Evolutionary conservation across 228 moss, liverwort and hornwort genomes (phyloP).

Genomic region (Sphagnum fallax): DNA sequence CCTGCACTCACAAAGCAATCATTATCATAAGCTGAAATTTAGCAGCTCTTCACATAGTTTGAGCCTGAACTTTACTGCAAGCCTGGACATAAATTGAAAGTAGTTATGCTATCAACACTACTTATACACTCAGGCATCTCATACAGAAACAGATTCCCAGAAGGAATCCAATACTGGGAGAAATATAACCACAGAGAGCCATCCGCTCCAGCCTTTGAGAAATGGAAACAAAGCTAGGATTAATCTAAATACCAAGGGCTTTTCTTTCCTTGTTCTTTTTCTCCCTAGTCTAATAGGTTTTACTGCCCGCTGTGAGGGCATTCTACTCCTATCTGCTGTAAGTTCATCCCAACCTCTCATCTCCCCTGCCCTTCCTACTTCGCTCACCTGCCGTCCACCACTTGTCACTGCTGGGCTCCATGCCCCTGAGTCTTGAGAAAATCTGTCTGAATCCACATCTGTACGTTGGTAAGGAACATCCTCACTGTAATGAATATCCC

Average conservation of each 20-base stretch:
- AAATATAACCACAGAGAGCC: slow-evolving; percentile 46
- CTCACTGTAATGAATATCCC: background rate
- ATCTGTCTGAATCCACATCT: slow-evolving; percentile 7
- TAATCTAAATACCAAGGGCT: slow-evolving; percentile 56
- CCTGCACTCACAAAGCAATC: too few species aligned
- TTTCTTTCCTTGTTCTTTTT: slow-evolving; percentile 53
- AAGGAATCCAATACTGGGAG: slow-evolving; percentile 21
- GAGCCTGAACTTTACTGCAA: too few species aligned
- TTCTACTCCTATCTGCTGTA: slow-evolving; percentile 53
- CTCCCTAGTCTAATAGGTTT: slow-evolving; percentile 28
- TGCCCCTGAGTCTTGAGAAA: slow-evolving; percentile 2
- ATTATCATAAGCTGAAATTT: too few species aligned
- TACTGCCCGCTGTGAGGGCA: slow-evolving; percentile 41
- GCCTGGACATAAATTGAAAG: too few species aligned
- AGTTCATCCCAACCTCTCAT: slow-evolving; percentile 91
- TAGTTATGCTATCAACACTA: too few species aligned
- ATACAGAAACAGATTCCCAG: background rate
- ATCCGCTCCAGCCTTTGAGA: slow-evolving; percentile 75
- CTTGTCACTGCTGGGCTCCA: slow-evolving; percentile 13
- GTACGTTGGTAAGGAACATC: slow-evolving; percentile 14
- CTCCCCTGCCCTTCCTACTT: slow-evolving; percentile 17
- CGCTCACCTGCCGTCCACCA: slow-evolving; percentile 10
- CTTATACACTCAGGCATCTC: too few species aligned
- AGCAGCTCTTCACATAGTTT: too few species aligned
- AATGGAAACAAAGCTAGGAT: slow-evolving; percentile 84